These are phyloP conservation scores for Candida glucosophila DNA, from an alignment of 1,139 yeast genomes.

Conservation along the genomic window DNA sequence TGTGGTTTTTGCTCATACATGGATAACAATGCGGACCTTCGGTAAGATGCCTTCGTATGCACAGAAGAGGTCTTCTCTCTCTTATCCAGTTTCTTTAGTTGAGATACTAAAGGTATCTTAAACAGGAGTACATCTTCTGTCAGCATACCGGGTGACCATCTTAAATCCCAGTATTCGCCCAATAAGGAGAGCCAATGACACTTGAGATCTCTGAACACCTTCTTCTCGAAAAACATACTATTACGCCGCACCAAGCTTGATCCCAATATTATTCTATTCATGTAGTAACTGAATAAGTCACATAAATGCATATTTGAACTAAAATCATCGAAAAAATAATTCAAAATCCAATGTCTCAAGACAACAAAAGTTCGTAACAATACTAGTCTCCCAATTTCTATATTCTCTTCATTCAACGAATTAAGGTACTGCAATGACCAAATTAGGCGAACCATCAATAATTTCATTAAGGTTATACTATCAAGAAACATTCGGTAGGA, in stretches of 20 bases:
- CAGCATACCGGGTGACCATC: conserved; percentile 10
- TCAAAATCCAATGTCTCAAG: conserved; percentile 81
- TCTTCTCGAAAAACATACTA: conserved; percentile 25
- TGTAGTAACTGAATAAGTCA: conserved; percentile 34
- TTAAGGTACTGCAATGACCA: conserved; percentile 59
- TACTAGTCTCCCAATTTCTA: conserved; percentile 56
- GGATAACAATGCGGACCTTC: conserved; percentile 50
- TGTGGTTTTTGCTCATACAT: conserved; percentile 35
- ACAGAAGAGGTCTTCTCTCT: conserved; percentile 32
- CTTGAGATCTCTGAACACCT: conserved; percentile 37
- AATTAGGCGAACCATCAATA: conserved; percentile 55
- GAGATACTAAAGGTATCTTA: conserved; percentile 21
- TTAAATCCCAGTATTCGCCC: conserved; percentile 23
- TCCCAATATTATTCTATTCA: conserved; percentile 37
- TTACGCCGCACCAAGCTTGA: conserved; percentile 23
- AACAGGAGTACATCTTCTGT: conserved; percentile 12
- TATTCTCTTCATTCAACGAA: conserved; percentile 21
- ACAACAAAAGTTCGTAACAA: conserved; percentile 83
- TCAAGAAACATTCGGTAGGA: conserved; percentile 69
- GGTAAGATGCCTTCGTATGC: conserved; percentile 41
- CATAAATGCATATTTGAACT: conserved; percentile 39
- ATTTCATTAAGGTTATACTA: conserved; percentile 46
- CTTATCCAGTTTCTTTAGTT: conserved; percentile 14
- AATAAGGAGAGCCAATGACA: conserved; percentile 31
- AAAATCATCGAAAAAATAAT: conserved; percentile 67